Percentiles rank a stretch among this genome's conserved stretches.
phyloP scores from a whole-genome alignment of 345 rosid genomes.

The Sonneratia caseolaris region DNA sequence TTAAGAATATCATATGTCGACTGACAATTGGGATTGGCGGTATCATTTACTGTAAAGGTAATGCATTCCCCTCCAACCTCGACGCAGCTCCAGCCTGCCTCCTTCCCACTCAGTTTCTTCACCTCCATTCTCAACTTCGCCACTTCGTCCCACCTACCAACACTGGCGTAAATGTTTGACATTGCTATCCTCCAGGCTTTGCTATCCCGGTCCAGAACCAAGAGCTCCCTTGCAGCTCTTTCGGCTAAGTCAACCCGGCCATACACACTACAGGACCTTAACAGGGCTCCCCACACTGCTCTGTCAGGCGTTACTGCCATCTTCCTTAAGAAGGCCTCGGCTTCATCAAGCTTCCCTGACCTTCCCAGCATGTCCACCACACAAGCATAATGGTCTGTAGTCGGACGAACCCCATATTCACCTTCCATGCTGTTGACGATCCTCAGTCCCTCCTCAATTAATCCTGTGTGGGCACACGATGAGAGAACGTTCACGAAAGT shows the following conservation, averaged over 20 bases:
- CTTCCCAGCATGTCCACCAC: constrained; percentile 76
- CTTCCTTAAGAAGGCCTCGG: constrained; percentile 24
- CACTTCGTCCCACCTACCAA: constrained; percentile 23
- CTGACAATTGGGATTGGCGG: constrained; percentile 19
- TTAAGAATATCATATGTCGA: constrained; percentile 11
- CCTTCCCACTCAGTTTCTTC: constrained; percentile 15
- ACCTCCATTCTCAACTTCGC: constrained; percentile 17
- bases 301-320: constrained; percentile 15
- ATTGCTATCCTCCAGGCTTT: constrained; percentile 22
- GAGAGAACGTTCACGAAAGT: constrained; percentile 58
- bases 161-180: constrained; percentile 22
- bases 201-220: constrained; percentile 14
- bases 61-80: constrained; percentile 15
- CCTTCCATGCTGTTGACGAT: constrained; percentile 50
- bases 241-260: constrained; percentile 13
- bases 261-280: constrained; percentile 18
- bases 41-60: constrained; percentile 23
- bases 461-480: constrained; percentile 70
- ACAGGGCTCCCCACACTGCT: constrained; percentile 16
- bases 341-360: constrained; percentile 58
- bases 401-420: constrained; percentile 34
- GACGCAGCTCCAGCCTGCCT: constrained; percentile 29
- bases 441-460: constrained; percentile 47
- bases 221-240: constrained; percentile 15
- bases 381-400: constrained; percentile 68